Conservation (phyloP, 257 asterid species). For the Solanum lignicaule region DNA sequence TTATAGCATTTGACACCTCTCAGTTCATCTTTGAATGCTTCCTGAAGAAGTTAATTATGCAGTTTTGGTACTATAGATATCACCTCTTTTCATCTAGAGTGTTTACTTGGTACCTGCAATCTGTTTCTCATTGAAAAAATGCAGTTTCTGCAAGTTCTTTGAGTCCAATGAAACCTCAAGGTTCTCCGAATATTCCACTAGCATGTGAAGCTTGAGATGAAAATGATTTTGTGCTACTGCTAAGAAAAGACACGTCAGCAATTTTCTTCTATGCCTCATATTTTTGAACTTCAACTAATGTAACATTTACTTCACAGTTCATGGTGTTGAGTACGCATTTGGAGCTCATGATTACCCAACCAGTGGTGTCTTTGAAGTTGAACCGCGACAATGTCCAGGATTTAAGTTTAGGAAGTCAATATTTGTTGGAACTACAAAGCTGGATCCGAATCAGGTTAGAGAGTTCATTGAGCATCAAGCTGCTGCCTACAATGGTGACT, state of each 20-base stretch:
- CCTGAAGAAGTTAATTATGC: neutral
- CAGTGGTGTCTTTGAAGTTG: constrained; percentile 94
- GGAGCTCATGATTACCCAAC: constrained; percentile 87
- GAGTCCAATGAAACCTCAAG: neutral
- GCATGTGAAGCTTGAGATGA: neutral
- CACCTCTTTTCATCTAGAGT: neutral
- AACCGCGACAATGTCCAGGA: constrained; percentile 90
- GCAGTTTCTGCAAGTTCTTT: neutral
- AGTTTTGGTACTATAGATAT: neutral
- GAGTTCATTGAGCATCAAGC: constrained; percentile 83
- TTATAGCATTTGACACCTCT: neutral
- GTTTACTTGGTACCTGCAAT: neutral
- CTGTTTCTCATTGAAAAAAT: neutral
- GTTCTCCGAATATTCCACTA: neutral
- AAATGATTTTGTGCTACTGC: neutral
- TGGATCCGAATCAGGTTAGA: constrained; percentile 55
- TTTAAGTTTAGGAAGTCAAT: constrained; percentile 82
- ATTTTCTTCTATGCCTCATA: neutral
- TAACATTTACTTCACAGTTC: constrained; percentile 35
- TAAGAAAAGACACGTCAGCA: neutral
- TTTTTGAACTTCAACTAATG: neutral
- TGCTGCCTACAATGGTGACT: constrained; percentile 70
- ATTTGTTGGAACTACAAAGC: constrained; percentile 58
- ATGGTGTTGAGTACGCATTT: constrained; percentile 88
- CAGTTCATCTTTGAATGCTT: neutral